Evolutionary conservation across 441 rosid species (phyloP), one percentile per base, ranked within the genome.

Genomic region (Corymbia calophylla): DNA sequence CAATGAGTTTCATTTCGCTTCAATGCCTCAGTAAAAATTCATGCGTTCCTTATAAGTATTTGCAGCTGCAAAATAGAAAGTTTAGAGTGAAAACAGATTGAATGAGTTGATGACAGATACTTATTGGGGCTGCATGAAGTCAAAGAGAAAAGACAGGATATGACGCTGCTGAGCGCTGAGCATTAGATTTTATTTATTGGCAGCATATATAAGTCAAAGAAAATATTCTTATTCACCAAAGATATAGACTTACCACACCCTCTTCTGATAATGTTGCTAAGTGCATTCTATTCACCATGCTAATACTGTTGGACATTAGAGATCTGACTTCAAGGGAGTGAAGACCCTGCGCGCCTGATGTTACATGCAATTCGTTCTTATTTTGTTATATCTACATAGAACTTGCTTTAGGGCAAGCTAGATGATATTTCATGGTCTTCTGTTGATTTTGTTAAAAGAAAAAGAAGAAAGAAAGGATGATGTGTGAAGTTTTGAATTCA

Each of bases 261-360:
- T 44, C 9, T 77, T 77, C 51, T 21, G n/a, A 7, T 77, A 25
- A 77, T 2, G n/a, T 77, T 44, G 51, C 84, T 23, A 2, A 23
- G 48, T 2, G 48, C 4, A 1, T 15, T 10, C 6, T 6, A 35
- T 39, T 39, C 27, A 25, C 84, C 18, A 23, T 77, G 51, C 84
- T 23, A 23, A 77, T 77, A 44, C 51, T 44, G 13, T 39, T 21
- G 9, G 9, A 77, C 51, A 44, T 44, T 77, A 77, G 51, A 77
- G 51, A 73, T 23, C 9, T 5, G 1, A 21, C 51, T 21, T 39
- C 0, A 7, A 12, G 29, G 9, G 9, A 39, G 29, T 73, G 4
- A 39, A 73, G 8, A 7, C 25, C 29, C 11, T 0, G 0, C 0
- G 9, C 17, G 18, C 3, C 8, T 0, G 3, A 21, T 39, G 16